phyloP scores from a whole-genome alignment of 2,329 filamentous ascomycete species.

The Aspergillus niger region DNA sequence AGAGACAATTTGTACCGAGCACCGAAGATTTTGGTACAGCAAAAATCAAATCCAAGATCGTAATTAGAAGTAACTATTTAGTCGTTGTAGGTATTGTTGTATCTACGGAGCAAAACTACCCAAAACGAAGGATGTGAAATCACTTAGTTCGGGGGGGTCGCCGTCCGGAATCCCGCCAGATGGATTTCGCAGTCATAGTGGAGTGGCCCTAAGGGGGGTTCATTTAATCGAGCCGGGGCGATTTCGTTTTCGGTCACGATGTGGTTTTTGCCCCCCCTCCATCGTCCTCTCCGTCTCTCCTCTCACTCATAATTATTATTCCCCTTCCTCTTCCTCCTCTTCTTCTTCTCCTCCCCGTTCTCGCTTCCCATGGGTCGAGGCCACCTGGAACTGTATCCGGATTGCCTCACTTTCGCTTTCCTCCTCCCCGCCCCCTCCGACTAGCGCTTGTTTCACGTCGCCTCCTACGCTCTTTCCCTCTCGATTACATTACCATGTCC shows the following conservation, averaged over 20 bases:
- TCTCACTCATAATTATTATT: neutral
- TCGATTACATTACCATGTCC: constrained; percentile 16
- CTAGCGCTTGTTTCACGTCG: neutral
- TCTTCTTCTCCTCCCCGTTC: constrained; percentile 8
- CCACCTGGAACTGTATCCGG: constrained; percentile 5
- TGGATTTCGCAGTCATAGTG: constrained; percentile 6
- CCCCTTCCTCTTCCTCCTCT: constrained; percentile 11
- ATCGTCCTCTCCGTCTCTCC: constrained; percentile 9
- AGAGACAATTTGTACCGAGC: neutral
- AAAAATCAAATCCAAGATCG: neutral
- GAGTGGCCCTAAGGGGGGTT: constrained; percentile 11
- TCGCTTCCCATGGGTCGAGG: constrained; percentile 9
- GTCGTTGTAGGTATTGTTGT: too few relatives aligned
- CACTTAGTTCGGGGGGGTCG: neutral
- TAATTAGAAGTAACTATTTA: neutral
- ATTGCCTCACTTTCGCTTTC: neutral
- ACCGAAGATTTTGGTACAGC: neutral
- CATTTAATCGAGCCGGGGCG: constrained; percentile 11
- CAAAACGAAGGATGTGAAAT: neutral
- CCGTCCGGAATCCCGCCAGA: neutral
- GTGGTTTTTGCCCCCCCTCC: constrained; percentile 18
- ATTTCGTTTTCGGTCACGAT: constrained; percentile 13
- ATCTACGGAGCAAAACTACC: neutral
- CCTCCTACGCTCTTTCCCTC: constrained; percentile 11
- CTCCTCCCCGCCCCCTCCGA: neutral